These are phyloP conservation scores for Gossypium davidsonii DNA, from an alignment of 441 rosid genomes.

Conservation along the genomic window DNA sequence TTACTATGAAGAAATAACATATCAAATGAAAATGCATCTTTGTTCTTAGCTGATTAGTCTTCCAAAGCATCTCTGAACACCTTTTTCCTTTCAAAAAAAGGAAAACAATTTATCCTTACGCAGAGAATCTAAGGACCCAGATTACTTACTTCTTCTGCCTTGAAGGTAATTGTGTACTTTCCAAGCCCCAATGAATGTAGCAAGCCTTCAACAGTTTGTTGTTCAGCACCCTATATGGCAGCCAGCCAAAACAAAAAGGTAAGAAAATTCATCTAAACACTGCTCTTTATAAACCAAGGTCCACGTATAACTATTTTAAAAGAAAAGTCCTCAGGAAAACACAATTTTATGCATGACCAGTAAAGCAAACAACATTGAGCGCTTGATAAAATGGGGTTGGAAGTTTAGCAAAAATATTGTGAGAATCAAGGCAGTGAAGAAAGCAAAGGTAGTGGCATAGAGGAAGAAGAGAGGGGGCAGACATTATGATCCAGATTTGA, in stretches of 20 bases:
- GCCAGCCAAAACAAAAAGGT: not conserved
- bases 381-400: not conserved
- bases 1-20: not conserved
- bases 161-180: conserved; percentile 58
- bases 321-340: not conserved
- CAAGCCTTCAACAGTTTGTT: conserved; percentile 59
- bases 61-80: not conserved
- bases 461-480: not conserved
- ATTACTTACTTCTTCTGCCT: conserved; percentile 78
- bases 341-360: not conserved
- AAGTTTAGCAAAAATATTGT: not conserved
- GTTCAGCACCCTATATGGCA: conserved; percentile 49
- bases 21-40: not conserved
- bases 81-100: not conserved
- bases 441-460: not conserved
- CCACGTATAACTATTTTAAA: not conserved
- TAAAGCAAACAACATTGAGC: not conserved
- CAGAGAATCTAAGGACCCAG: not conserved
- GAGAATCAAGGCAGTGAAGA: not conserved
- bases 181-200: conserved; percentile 67
- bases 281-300: not conserved
- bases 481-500: not conserved
- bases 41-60: not conserved
- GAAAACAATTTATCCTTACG: not conserved
- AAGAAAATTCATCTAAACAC: not conserved